A percentile compares a stretch with the other conserved stretches of the same genome.
Evolutionary conservation across 129 eudicot genomes (phyloP).

Genomic region (Flaveria bidentis): DNA sequence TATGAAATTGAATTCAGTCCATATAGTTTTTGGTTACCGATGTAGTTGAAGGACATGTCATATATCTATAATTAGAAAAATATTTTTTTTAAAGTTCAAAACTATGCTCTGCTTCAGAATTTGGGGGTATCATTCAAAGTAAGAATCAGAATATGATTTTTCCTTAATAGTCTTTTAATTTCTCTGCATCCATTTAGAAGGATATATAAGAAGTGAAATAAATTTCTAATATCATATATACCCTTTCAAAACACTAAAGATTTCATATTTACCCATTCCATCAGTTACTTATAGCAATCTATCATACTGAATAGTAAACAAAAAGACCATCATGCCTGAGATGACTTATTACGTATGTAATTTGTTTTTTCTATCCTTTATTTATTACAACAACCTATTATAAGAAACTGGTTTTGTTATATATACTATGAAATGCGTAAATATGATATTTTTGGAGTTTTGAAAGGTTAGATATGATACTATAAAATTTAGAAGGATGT

Average conservation of each 20-base stretch:
- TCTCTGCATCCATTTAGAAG: neutral
- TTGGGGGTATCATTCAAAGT: neutral
- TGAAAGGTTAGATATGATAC: neutral
- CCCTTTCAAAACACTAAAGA: neutral
- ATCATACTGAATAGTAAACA: neutral
- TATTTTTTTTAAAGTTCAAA: neutral
- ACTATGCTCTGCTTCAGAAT: neutral
- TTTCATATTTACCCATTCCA: neutral
- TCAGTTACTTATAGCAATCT: neutral
- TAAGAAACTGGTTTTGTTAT: neutral
- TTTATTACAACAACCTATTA: neutral
- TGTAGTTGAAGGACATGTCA: neutral
- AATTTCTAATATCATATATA: neutral
- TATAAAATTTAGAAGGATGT: no score
- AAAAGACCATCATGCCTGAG: neutral
- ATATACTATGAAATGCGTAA: neutral
- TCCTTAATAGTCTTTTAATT: neutral
- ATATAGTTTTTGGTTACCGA: neutral
- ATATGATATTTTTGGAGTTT: neutral
- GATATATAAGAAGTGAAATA: neutral
- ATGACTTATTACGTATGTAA: neutral
- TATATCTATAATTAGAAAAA: neutral
- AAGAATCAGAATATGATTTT: neutral
- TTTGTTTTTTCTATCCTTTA: neutral
- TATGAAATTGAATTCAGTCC: neutral